Percentiles rank a stretch among this genome's conserved stretches.
Conservation (phyloP, 768 basidiomycete species). For the Boletus barrowsii region DNA sequence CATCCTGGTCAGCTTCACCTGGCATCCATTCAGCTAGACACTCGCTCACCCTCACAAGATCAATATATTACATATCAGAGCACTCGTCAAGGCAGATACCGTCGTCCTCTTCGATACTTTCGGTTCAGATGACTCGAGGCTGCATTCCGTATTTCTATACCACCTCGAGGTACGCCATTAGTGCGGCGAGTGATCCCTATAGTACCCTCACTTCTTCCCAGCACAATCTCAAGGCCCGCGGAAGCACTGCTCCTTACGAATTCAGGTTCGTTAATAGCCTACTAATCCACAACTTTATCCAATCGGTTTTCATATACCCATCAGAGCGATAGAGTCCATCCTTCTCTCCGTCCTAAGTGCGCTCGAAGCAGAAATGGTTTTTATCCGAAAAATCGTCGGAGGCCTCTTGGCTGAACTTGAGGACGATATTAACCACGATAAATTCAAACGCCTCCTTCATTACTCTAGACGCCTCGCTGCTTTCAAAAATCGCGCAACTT, state of each 20-base stretch:
- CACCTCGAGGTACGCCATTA: constrained; percentile 66
- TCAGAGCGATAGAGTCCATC: constrained; percentile 91
- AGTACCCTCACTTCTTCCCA: constrained; percentile 29
- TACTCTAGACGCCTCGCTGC: constrained; percentile 85
- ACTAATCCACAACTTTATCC: constrained; percentile 11
- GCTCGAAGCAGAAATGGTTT: constrained; percentile 94
- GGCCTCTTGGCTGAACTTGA: constrained; percentile 90
- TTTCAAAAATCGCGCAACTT: constrained; percentile 87
- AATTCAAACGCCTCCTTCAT: constrained; percentile 87
- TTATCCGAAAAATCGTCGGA: constrained; percentile 86
- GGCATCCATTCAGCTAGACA: neutral
- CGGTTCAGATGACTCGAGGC: constrained; percentile 80
- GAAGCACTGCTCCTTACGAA: constrained; percentile 76
- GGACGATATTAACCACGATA: constrained; percentile 92
- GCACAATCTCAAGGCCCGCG: constrained; percentile 81
- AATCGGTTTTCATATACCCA: constrained; percentile 14
- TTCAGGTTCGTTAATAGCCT: constrained; percentile 56
- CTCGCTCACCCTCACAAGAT: constrained; percentile 45
- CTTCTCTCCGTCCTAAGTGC: constrained; percentile 89
- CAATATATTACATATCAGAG: constrained; percentile 93
- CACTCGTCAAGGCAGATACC: constrained; percentile 88
- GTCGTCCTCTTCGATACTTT: constrained; percentile 91
- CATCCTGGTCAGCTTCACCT: constrained; percentile 62
- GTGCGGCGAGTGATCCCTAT: constrained; percentile 10
- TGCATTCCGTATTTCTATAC: constrained; percentile 85